phyloP scores from a whole-genome alignment of 352 stramenopile species.

The Globisporangium ultimum region DNA sequence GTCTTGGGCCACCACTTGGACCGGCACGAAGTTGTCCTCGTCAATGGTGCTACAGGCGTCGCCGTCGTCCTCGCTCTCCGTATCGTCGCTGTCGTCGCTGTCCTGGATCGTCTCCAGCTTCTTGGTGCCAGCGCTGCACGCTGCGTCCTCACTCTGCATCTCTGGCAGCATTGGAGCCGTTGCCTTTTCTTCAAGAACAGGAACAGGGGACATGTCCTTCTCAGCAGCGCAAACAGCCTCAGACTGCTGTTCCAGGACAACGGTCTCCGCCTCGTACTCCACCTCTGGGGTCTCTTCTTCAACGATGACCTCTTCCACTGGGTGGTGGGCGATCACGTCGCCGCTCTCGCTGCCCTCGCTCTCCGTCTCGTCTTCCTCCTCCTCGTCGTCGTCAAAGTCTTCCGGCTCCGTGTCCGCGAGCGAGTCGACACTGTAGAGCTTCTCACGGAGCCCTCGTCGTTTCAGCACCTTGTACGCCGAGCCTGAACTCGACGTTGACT shows the following conservation, averaged over 20 bases:
- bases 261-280: neutral
- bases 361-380: slow-evolving; percentile 23
- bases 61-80: slow-evolving; percentile 16
- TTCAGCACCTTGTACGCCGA: neutral
- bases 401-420: slow-evolving; percentile 41
- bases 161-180: neutral
- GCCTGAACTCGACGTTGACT: neutral
- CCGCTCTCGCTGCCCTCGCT: slow-evolving; percentile 25
- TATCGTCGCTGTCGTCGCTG: slow-evolving; percentile 13
- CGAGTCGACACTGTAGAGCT: slow-evolving; percentile 24
- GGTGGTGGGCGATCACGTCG: neutral
- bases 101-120: slow-evolving; percentile 1
- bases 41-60: neutral
- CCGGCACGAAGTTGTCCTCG: slow-evolving; percentile 1
- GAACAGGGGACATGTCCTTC: neutral
- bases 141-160: neutral
- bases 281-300: neutral
- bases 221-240: neutral
- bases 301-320: neutral
- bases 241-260: neutral
- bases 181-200: neutral
- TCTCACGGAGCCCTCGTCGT: slow-evolving; percentile 20
- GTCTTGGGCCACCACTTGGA: neutral
- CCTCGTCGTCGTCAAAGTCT: slow-evolving; percentile 24
- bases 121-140: neutral